Evolutionary conservation across 164 flowering plant genomes (phyloP), one percentile per base, ranked within the genome.

Genomic region (Protea cynaroides): DNA sequence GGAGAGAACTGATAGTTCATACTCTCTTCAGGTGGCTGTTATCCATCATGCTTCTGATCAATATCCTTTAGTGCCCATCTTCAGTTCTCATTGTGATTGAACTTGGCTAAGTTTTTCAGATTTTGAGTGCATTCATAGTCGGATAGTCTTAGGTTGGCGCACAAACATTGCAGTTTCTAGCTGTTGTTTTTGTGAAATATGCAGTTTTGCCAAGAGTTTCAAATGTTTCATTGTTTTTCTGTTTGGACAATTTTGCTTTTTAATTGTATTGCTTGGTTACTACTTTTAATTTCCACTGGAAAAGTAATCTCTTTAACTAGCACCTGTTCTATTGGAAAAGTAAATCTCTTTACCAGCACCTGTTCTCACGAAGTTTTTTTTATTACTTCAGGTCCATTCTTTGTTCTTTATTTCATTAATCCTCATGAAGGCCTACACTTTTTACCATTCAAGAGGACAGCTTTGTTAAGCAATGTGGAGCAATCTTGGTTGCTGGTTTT

Each of bases 381-480:
- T 25, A 8, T 49, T 62, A 22, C 40, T 49, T 62, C 24, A 49
- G 40, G 56, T 62, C 56, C 25, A 18, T 29, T 29, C 34, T 29
- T 29, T 29, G 34, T 2, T 29, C 34, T 29, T 29, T 29, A 29
- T 29, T 29, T 29, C 40, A 50, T 63, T 62, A 29, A 49, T 29
- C 34, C 18, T 60, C 34, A 61, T 24, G 64, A 44, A 38, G 43
- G 22, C 11, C 50, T 51, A 11, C 1, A 56, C 44, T 61, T 19
- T 47, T 59, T 51, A 64, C 40, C 58, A 25, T 36, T 55, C 14
- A n/a, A 24, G 56, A 34, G 21, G 40, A 25, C 25, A 51, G 25
- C 55, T 23, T 64, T 55, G 64, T 61, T 65, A 68, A 68, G 69
- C 50, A 23, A 34, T 25, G 19, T 53, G 58, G 65, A 70, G 40